Base-by-base conservation (phyloP, 2,329 filamentous ascomycete species). In the Sporothrix pseudoabietina region DNA sequence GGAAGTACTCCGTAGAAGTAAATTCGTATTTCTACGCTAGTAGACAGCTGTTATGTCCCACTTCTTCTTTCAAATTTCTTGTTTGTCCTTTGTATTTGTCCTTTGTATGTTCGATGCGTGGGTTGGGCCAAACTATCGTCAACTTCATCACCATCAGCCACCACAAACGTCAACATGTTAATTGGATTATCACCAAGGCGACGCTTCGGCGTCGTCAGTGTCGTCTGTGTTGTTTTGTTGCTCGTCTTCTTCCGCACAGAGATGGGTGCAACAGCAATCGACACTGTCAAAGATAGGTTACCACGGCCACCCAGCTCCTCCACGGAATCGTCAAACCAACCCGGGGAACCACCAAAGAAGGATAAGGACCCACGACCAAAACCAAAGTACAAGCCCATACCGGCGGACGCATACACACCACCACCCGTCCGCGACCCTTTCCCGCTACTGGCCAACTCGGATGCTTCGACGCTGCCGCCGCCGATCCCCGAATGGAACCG, bases 401-500 rank as follows among this genome's bases (percentile, higher is more conserved):
- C 61, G 5, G 35, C 12, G 19, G 26, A 63, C 8, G 26, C 4
- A 7, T 47, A 30, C 22, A 41, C n/a, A 9, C 71, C 71, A 16
- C 52, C 32, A 4, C 69, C 69, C 22, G 69, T 84, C 71, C 74
- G 78, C 65, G 83, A 85, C 55, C 84, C 84, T n/a, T 85, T 85
- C 74, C 83, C 83, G 0, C 78, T 80, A 4, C 78, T 85, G 7
- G 77, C 79, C 35, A 79, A 66, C 10, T 66, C 61, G 12, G 61
- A 66, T 41, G 41, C 78, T 3, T 79, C 81, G 14, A 76, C 75
- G 65, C 78, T 66, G 39, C 61, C 81, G 3, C 84, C 85, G 1
- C 81, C 83, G 0, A 35, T 71, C 5, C 69, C 69, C 14, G 41
- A 76, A 39, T 86, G 85, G 82, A 87, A 87, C 75, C 72, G 78